Percentiles rank a stretch among this genome's conserved stretches.
phyloP scores from a whole-genome alignment of 352 stramenopile genomes.

The Phytopythium kandeliae region DNA sequence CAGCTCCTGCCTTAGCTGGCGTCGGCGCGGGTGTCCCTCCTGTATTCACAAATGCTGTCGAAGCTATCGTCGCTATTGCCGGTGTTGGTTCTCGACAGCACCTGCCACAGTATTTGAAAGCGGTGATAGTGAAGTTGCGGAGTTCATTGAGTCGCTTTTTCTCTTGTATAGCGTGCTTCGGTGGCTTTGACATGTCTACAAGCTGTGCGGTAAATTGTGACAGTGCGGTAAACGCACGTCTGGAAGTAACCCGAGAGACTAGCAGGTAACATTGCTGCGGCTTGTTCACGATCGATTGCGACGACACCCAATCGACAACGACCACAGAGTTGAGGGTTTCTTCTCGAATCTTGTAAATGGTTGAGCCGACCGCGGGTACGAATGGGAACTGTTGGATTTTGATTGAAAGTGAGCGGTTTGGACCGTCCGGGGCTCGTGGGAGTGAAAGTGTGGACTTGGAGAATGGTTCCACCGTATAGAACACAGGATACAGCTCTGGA shows the following conservation, averaged over 20 bases:
- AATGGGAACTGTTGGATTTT: not conserved
- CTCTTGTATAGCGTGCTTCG: not conserved
- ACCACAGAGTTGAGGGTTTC: not conserved
- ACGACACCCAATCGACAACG: not conserved
- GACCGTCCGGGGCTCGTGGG: not conserved
- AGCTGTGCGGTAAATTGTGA: not conserved
- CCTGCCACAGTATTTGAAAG: no score
- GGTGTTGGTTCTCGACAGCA: no score
- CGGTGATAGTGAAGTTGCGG: not conserved
- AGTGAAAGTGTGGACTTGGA: not conserved
- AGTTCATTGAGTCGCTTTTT: not conserved
- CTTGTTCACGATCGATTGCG: conserved; percentile 4
- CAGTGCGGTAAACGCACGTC: conserved; percentile 1
- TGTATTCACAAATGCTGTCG: no score
- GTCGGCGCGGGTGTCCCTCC: no score
- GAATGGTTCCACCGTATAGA: conserved; percentile 7
- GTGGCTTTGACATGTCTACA: not conserved
- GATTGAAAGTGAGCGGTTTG: not conserved
- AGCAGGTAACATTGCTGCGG: conserved; percentile 2
- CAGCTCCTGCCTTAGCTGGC: no score
- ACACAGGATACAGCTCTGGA: conserved; percentile 6
- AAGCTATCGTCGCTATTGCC: no score
- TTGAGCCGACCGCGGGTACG: not conserved
- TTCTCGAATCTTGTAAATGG: not conserved
- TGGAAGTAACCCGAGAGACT: conserved; percentile 1